Evolutionary conservation across 805 yeast genomes (phyloP), one percentile per base, ranked within the genome.

Genomic region (Starmerella apicola): DNA sequence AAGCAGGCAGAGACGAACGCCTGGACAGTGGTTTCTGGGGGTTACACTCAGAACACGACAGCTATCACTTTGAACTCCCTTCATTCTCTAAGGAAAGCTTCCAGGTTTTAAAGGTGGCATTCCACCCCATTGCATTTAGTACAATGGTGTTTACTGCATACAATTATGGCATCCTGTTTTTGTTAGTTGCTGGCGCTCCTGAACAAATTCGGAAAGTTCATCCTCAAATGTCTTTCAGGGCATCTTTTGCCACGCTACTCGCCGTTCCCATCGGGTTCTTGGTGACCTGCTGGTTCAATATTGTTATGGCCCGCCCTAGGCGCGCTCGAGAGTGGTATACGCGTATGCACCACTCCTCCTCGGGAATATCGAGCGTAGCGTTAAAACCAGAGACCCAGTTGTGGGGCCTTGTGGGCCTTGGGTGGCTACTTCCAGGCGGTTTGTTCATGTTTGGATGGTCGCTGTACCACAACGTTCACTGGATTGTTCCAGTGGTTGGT

Each of bases 11-110:
- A 41, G 67, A 59, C 51, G 53, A 81, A 51, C 72, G 95, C 63
- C 69, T 72, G 51, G 78, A 76, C 56, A 78, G 94, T 4, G 86
- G 91, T 33, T 78, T 82, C 55, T 67, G 68, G 46, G 78, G 78
- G 52, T 79, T 82, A 48, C 85, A 84, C 82, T 80, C 95, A 21
- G 91, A 81, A 63, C 94, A 82, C 59, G 97, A 88, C 23, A 91
- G 88, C 26, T 75, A 72, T 55, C 81, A 85, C 38, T 58, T 83
- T 56, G 61, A 79, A 1, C 57, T 81, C 32, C 63, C 62, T 21
- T 94, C 84, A 57, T 65, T 85, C 58, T 52, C 81, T 44, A 68
- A 71, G 45, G 71, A 81, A 15, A 27, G 30, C 30, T 23, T 7
- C 10, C 10, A 23, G 7, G 8, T 8, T 12, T 13, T 15, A 10